Conservation (phyloP, 306 rosid genomes). For the Cotoneaster glaucophyllus region DNA sequence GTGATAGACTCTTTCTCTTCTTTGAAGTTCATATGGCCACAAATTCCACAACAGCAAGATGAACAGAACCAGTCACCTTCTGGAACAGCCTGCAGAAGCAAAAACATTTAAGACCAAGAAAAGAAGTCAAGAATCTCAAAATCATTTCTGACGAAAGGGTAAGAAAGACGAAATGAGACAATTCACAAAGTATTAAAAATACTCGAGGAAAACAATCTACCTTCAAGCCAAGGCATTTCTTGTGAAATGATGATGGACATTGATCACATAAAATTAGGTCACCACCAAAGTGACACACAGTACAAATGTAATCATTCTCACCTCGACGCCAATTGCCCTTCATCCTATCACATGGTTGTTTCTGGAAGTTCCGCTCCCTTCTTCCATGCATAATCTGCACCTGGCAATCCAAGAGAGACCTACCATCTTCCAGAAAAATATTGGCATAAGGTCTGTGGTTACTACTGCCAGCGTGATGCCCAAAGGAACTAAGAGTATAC, state of each 20-base stretch:
- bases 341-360: constrained; percentile 9
- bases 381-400: constrained; percentile 30
- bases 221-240: constrained; percentile 58
- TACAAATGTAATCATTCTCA: constrained; percentile 64
- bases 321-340: constrained; percentile 21
- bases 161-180: not conserved
- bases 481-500: constrained; percentile 44
- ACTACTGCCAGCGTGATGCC: constrained; percentile 48
- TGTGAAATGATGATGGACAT: constrained; percentile 80
- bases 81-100: constrained; percentile 56
- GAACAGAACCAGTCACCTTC: constrained; percentile 90
- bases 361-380: not conserved
- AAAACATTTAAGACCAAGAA: constrained; percentile 7
- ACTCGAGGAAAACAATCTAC: constrained; percentile 34
- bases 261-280: constrained; percentile 71
- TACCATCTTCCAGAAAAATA: constrained; percentile 61
- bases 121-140: constrained; percentile 25
- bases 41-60: constrained; percentile 67
- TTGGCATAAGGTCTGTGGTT: constrained; percentile 39
- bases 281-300: constrained; percentile 82
- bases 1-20: constrained; percentile 23
- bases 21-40: constrained; percentile 39
- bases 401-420: constrained; percentile 62
- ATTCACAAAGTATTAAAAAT: not conserved
- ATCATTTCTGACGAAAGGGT: not conserved